phyloP scores from a whole-genome alignment of 768 basidiomycete genomes.

The Gymnopilus junonius region DNA sequence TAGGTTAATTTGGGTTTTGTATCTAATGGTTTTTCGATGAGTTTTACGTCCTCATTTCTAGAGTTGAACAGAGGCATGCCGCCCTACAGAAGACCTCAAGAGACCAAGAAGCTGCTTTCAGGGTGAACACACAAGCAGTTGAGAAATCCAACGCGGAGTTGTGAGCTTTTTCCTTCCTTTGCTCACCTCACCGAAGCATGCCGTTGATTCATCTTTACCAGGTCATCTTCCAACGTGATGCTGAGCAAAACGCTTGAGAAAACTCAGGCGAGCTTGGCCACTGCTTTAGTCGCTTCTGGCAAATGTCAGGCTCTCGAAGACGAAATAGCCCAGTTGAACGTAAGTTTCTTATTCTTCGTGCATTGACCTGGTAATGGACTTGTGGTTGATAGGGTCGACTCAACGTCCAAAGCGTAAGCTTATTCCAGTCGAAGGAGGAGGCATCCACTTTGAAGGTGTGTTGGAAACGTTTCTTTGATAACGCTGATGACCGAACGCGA shows the following conservation, averaged over 20 bases:
- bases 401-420: conserved; percentile 19
- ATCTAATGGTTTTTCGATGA: background rate
- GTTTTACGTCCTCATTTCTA: background rate
- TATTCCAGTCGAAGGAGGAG: conserved; percentile 26
- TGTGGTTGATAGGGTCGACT: conserved; percentile 17
- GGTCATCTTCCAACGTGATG: background rate
- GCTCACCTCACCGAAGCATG: background rate
- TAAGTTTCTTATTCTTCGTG: background rate
- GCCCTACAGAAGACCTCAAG: background rate
- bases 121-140: conserved; percentile 1
- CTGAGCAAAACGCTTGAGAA: background rate
- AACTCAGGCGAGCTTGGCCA: background rate
- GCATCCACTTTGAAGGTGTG: conserved; percentile 14
- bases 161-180: background rate
- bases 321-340: conserved; percentile 14
- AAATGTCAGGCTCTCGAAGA: conserved; percentile 8
- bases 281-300: background rate
- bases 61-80: conserved; percentile 5
- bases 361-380: background rate
- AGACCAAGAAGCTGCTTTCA: background rate
- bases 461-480: background rate
- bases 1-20: background rate
- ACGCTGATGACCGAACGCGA: background rate
- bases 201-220: background rate
- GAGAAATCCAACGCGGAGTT: conserved; percentile 15